Evolutionary conservation across 345 rosid genomes (phyloP).

Genomic region (Linum tenue): DNA sequence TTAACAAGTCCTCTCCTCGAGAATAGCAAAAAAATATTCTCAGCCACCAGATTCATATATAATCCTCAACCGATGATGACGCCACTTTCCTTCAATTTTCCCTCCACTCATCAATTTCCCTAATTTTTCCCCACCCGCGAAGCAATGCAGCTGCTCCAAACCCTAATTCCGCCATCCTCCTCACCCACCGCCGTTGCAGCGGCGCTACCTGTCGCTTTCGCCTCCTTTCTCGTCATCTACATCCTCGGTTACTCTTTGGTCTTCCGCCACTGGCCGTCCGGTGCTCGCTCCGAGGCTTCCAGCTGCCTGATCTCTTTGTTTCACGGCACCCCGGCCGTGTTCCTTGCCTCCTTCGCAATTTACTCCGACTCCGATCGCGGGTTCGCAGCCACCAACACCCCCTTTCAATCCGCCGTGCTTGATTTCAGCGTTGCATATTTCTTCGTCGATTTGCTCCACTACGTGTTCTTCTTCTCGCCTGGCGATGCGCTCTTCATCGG

Average conservation of each 20-base stretch:
- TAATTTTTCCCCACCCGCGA: background rate
- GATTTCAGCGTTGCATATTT: conserved; percentile 20
- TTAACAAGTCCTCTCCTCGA: too few species aligned
- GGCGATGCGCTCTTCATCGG: conserved; percentile 76
- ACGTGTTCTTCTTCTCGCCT: conserved; percentile 54
- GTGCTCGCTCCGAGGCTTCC: background rate
- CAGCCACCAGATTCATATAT: too few species aligned
- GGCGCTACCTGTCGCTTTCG: background rate
- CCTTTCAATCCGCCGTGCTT: background rate
- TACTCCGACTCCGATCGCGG: background rate
- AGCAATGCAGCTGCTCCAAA: background rate
- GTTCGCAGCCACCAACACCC: background rate
- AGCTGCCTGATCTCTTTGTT: conserved; percentile 5
- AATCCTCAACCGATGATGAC: too few species aligned
- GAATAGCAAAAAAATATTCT: too few species aligned
- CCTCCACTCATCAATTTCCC: background rate
- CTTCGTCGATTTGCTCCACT: conserved; percentile 67
- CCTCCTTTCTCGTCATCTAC: conserved; percentile 4
- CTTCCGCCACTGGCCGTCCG: background rate
- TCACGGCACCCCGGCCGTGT: background rate
- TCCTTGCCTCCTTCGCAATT: background rate
- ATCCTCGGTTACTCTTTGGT: background rate
- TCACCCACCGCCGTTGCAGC: background rate
- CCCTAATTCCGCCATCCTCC: background rate
- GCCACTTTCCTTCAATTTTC: background rate